phyloP scores from a whole-genome alignment of 1,284 basidiomycete species.

The Agroathelia rolfsii region DNA sequence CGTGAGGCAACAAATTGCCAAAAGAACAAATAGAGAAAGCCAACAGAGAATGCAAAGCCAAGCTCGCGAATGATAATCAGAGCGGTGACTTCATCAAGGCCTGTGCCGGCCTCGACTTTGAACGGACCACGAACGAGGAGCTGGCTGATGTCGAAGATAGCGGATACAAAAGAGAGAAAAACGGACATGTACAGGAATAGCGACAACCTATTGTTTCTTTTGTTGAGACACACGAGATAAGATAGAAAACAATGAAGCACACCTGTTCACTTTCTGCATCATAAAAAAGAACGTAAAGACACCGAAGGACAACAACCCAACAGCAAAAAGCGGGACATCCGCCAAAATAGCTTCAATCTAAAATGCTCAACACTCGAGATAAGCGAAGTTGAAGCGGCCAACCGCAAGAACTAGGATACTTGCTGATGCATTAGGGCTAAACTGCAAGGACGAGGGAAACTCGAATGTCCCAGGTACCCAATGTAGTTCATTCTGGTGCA shows the following conservation, averaged over 20 bases:
- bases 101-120: constrained; percentile 15
- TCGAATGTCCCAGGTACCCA: constrained; percentile 4
- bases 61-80: constrained; percentile 50
- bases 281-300: constrained; percentile 51
- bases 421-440: constrained; percentile 16
- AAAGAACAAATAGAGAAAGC: constrained; percentile 54
- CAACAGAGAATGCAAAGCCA: constrained; percentile 44
- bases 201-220: constrained; percentile 28
- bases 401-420: too few species aligned
- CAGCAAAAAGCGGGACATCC: constrained; percentile 58
- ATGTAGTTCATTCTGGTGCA: constrained; percentile 1
- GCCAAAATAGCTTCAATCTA: constrained; percentile 52
- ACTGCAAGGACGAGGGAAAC: constrained; percentile 10
- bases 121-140: constrained; percentile 33
- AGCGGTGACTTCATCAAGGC: constrained; percentile 24
- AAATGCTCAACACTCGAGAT: background rate
- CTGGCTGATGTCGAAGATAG: constrained; percentile 55
- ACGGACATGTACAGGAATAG: constrained; percentile 47
- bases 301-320: constrained; percentile 59
- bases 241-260: constrained; percentile 16
- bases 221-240: constrained; percentile 6
- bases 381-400: too few species aligned
- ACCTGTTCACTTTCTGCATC: constrained; percentile 49
- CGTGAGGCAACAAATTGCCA: constrained; percentile 56
- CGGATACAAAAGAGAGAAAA: constrained; percentile 50